Conservation (phyloP, 306 rosid genomes). For the Fragaria vesca region DNA sequence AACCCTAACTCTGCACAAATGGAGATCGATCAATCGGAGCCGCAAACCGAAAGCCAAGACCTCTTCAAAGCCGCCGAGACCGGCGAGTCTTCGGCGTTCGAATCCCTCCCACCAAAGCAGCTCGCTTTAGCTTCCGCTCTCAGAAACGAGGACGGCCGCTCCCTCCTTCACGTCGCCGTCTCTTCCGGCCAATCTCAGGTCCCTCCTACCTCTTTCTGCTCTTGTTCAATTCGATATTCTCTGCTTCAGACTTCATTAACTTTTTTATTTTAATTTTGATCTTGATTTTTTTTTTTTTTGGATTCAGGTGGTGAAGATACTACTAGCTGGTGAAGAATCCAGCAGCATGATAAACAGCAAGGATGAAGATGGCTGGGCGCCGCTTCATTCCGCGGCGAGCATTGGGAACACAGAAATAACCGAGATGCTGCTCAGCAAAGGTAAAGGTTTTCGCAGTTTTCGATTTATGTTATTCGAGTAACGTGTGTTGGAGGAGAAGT, state of each 20-base stretch:
- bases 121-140: slow-evolving; percentile 58
- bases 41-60: slow-evolving; percentile 37
- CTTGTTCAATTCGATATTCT: neutral
- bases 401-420: slow-evolving; percentile 60
- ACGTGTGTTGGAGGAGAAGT: neutral
- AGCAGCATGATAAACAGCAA: slow-evolving; percentile 47
- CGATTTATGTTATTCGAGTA: neutral
- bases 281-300: neutral
- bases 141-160: slow-evolving; percentile 77
- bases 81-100: slow-evolving; percentile 55
- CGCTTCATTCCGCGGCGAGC: slow-evolving; percentile 92
- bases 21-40: slow-evolving; percentile 52
- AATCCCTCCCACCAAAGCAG: slow-evolving; percentile 36
- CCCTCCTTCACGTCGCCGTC: slow-evolving; percentile 78
- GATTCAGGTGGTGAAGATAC: slow-evolving; percentile 56
- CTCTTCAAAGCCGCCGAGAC: slow-evolving; percentile 78
- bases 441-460: slow-evolving; percentile 30
- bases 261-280: neutral
- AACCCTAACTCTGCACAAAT: slow-evolving; percentile 25
- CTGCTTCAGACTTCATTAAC: neutral
- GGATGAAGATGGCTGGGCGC: slow-evolving; percentile 97
- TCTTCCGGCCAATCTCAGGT: slow-evolving; percentile 75
- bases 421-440: slow-evolving; percentile 55
- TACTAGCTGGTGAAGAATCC: slow-evolving; percentile 50
- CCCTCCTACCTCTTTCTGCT: neutral